phyloP scores from a whole-genome alignment of 306 rosid genomes.

The Dalbergia cultrata region DNA sequence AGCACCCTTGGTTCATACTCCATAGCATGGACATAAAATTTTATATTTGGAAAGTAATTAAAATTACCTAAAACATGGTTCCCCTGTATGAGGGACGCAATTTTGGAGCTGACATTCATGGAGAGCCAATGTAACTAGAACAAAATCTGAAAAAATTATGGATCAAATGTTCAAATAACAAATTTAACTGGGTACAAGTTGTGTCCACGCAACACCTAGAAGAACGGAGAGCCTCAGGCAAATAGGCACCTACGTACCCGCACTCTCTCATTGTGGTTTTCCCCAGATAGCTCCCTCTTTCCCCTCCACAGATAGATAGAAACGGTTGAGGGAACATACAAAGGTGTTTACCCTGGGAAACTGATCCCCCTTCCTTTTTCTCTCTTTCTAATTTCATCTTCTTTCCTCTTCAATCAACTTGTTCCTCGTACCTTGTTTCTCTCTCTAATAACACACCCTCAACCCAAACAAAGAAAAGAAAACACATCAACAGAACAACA shows the following conservation, averaged over 20 bases:
- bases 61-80: not conserved
- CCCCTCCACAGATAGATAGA: slow-evolving; percentile 42
- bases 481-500: not conserved
- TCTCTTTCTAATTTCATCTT: slow-evolving; percentile 32
- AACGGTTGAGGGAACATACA: slow-evolving; percentile 29
- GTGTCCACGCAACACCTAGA: slow-evolving; percentile 62
- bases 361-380: slow-evolving; percentile 20
- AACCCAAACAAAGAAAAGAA: not conserved
- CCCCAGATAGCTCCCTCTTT: slow-evolving; percentile 44
- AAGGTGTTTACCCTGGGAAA: slow-evolving; percentile 42
- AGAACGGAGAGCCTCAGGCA: slow-evolving; percentile 71
- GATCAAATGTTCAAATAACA: slow-evolving; percentile 39
- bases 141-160: slow-evolving; percentile 4
- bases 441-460: not conserved
- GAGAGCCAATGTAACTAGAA: not conserved
- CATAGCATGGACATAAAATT: not conserved
- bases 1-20: not conserved
- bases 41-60: not conserved
- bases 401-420: slow-evolving; percentile 37
- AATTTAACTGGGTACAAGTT: slow-evolving; percentile 16
- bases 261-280: slow-evolving; percentile 36
- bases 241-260: slow-evolving; percentile 5
- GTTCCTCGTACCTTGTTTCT: not conserved
- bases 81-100: not conserved
- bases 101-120: not conserved